Evolutionary conservation across 306 rosid genomes (phyloP).

Genomic region (Quillaja saponaria): DNA sequence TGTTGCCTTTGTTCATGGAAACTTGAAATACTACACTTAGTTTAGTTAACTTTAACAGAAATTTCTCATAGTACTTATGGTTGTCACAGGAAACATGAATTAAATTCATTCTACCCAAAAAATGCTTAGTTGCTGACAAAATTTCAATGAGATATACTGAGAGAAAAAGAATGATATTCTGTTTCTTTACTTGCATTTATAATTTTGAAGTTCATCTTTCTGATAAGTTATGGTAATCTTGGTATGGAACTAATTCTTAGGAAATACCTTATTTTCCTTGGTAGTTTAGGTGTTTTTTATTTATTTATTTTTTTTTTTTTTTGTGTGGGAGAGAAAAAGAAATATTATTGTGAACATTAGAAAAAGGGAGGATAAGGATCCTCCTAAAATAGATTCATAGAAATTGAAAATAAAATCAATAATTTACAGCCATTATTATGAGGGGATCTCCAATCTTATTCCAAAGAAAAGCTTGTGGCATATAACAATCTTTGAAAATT

Average conservation of each 20-base stretch:
- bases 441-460: too few species aligned
- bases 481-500: too few species aligned
- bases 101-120: slow-evolving; percentile 8
- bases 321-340: too few species aligned
- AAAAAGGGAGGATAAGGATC: too few species aligned
- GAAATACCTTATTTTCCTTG: slow-evolving; percentile 12
- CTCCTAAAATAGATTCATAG: too few species aligned
- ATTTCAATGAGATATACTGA: not conserved
- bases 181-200: slow-evolving; percentile 14
- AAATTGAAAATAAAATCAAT: too few species aligned
- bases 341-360: too few species aligned
- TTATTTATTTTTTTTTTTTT: too few species aligned
- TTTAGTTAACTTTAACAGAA: slow-evolving; percentile 6
- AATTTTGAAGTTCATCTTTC: slow-evolving; percentile 15
- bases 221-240: not conserved
- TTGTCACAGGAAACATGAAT: slow-evolving; percentile 7
- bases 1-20: not conserved
- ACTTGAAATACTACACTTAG: not conserved
- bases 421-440: too few species aligned
- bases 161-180: slow-evolving; percentile 14
- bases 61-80: slow-evolving; percentile 17
- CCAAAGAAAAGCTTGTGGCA: too few species aligned
- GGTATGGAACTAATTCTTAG: slow-evolving; percentile 5
- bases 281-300: slow-evolving; percentile 14
- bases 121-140: not conserved